These are phyloP conservation scores for Phylloporus arenicola DNA, from an alignment of 768 basidiomycete species.

Conservation along the genomic window DNA sequence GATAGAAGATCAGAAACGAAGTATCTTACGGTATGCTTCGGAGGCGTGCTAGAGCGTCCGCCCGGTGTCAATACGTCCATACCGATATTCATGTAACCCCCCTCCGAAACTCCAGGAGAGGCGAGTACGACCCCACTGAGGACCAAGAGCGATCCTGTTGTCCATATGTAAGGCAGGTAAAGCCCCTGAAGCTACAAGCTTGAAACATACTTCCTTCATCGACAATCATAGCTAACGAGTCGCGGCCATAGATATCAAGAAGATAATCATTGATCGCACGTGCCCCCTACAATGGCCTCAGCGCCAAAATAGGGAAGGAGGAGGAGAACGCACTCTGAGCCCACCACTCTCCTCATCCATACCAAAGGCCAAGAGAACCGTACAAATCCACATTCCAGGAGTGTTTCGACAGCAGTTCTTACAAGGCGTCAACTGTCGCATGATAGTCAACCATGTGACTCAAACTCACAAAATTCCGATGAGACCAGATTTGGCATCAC, in stretches of 20 bases:
- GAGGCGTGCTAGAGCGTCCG: conserved; percentile 53
- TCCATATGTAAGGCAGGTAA: background rate
- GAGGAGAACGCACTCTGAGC: conserved; percentile 26
- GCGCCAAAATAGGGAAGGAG: background rate
- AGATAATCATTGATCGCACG: conserved; percentile 35
- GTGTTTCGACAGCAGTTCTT: conserved; percentile 26
- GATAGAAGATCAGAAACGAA: background rate
- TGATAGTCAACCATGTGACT: background rate
- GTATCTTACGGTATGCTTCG: conserved; percentile 42
- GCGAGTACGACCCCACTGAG: conserved; percentile 30
- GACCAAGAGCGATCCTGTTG: conserved; percentile 25
- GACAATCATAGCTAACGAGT: conserved; percentile 49
- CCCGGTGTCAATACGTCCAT: conserved; percentile 43
- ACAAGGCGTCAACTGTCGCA: background rate
- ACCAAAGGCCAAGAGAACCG: conserved; percentile 35
- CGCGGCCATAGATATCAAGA: conserved; percentile 40
- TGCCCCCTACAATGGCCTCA: conserved; percentile 35
- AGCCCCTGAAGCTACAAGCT: background rate
- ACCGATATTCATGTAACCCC: conserved; percentile 40
- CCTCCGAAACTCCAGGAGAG: conserved; percentile 32
- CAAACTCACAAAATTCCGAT: conserved; percentile 31
- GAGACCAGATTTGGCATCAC: conserved; percentile 40
- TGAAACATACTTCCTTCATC: conserved; percentile 48
- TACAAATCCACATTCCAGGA: conserved; percentile 27
- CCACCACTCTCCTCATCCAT: conserved; percentile 44